Evolutionary conservation across 345 rosid species (phyloP).

Genomic region (Hibiscus mutabilis): DNA sequence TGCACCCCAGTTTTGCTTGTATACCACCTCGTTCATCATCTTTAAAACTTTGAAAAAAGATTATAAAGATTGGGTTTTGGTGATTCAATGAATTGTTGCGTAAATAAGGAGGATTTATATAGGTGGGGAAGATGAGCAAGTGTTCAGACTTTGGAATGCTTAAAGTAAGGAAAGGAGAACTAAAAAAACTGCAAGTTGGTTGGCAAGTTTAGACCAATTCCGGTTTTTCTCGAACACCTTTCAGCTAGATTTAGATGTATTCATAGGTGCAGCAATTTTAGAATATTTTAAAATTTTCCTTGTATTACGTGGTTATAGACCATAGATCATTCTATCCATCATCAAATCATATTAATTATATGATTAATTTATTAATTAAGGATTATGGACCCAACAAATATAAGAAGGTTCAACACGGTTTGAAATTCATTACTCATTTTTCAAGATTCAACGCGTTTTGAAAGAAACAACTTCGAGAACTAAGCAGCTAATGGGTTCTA

Average conservation of each 20-base stretch:
- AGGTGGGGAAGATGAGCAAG: neutral
- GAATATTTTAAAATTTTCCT: too few relatives aligned
- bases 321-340: neutral
- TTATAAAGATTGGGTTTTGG: neutral
- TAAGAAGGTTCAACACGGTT: neutral
- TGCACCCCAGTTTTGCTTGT: conserved; percentile 33
- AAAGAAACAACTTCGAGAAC: neutral
- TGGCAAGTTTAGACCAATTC: neutral
- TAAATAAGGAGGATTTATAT: neutral
- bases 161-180: neutral
- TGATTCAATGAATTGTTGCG: neutral
- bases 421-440: neutral
- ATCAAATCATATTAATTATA: neutral
- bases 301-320: neutral
- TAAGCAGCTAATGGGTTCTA: neutral
- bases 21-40: conserved; percentile 35
- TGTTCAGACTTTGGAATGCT: neutral
- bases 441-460: neutral
- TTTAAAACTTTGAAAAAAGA: neutral
- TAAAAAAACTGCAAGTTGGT: neutral
- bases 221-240: neutral
- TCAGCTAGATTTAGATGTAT: too few relatives aligned
- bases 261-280: neutral
- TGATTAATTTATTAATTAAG: neutral
- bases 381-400: neutral